Evolutionary conservation across 345 rosid genomes (phyloP).

Genomic region (Bruguiera sexangula): DNA sequence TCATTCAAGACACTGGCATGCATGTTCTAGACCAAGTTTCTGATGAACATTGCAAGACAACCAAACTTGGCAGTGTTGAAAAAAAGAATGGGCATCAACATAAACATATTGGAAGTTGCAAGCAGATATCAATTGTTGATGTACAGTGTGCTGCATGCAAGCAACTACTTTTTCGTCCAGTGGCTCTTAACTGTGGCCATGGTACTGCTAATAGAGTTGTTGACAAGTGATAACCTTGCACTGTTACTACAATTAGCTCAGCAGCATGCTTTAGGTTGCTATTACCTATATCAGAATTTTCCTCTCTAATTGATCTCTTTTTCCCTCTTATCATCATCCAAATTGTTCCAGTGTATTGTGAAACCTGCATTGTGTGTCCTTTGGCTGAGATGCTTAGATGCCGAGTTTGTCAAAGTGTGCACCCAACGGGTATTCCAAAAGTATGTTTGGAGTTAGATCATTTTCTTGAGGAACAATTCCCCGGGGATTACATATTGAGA

Average conservation of each 20-base stretch:
- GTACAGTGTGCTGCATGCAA: constrained; percentile 67
- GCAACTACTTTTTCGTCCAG: constrained; percentile 55
- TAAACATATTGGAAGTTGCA: constrained; percentile 17
- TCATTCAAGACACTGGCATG: constrained; percentile 1
- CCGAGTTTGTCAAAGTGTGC: constrained; percentile 53
- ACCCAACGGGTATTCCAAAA: constrained; percentile 56
- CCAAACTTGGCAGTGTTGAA: constrained; percentile 3
- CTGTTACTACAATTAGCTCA: not conserved
- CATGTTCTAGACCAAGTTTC: not conserved
- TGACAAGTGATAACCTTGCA: constrained; percentile 1
- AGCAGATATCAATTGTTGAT: constrained; percentile 44
- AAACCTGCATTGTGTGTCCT: constrained; percentile 48
- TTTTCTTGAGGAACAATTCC: constrained; percentile 52
- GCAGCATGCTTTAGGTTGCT: not conserved
- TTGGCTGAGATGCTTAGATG: constrained; percentile 48
- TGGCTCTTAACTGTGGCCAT: constrained; percentile 82
- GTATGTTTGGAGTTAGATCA: constrained; percentile 66
- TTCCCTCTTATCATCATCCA: not conserved
- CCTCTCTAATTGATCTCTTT: not conserved
- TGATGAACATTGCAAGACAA: constrained; percentile 8
- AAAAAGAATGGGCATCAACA: constrained; percentile 16
- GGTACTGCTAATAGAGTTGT: constrained; percentile 39
- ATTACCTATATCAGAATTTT: not conserved
- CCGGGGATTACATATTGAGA: constrained; percentile 58
- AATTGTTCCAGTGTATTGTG: constrained; percentile 58